phyloP scores from a whole-genome alignment of 768 basidiomycete genomes.

The Collybiopsis luxurians region DNA sequence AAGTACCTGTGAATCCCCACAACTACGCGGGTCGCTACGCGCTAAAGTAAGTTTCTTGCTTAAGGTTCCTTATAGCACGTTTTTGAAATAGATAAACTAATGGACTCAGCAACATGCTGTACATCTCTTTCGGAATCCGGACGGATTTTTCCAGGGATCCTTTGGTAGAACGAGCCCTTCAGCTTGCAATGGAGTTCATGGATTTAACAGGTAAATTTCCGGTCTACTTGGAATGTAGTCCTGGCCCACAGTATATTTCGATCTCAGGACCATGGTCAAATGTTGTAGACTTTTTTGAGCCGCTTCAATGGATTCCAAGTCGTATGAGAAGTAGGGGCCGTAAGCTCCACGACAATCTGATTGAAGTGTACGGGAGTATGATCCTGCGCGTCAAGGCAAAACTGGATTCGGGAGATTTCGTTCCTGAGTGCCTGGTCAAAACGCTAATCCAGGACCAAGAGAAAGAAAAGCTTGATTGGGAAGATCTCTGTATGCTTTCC shows the following conservation, averaged over 20 bases:
- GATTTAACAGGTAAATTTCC: constrained; percentile 24
- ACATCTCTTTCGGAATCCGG: constrained; percentile 20
- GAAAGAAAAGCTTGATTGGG: constrained; percentile 31
- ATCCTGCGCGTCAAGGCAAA: constrained; percentile 33
- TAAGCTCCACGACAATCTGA: constrained; percentile 35
- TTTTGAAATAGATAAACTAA: not conserved
- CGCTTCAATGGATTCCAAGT: constrained; percentile 39
- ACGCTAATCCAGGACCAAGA: constrained; percentile 30
- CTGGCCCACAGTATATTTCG: not conserved
- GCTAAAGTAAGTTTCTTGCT: constrained; percentile 18
- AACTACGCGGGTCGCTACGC: constrained; percentile 16
- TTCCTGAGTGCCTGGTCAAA: constrained; percentile 43
- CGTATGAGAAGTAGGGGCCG: constrained; percentile 33
- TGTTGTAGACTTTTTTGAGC: constrained; percentile 40
- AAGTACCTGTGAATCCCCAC: constrained; percentile 18
- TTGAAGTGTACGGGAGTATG: constrained; percentile 37
- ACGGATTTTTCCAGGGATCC: constrained; percentile 16
- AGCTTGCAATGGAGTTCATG: constrained; percentile 23
- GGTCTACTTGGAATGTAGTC: not conserved
- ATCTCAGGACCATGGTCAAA: constrained; percentile 42
- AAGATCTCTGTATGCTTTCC: constrained; percentile 39
- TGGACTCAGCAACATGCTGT: constrained; percentile 19
- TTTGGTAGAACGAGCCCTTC: constrained; percentile 17
- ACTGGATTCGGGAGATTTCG: constrained; percentile 31
- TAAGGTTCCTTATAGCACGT: constrained; percentile 3